Evolutionary conservation across 345 rosid species (phyloP).

Genomic region (Syzygium grande): DNA sequence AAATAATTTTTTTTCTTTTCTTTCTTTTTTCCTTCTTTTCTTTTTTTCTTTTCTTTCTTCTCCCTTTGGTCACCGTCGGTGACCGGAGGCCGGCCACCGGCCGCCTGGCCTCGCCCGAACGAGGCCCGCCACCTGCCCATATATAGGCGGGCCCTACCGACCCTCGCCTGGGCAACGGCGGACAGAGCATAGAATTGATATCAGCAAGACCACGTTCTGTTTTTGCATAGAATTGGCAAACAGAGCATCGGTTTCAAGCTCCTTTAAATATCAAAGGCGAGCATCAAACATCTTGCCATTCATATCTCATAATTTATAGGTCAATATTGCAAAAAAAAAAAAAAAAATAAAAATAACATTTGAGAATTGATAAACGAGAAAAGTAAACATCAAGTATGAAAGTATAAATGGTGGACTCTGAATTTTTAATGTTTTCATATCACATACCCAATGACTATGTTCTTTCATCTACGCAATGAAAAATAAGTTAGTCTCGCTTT

Average conservation of each 20-base stretch:
- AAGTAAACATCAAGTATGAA: background rate
- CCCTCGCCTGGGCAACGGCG: too few relatives aligned
- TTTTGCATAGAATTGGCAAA: background rate
- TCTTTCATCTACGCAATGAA: background rate
- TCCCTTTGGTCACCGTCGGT: too few relatives aligned
- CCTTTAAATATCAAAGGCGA: background rate
- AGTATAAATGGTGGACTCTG: background rate
- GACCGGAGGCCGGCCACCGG: too few relatives aligned
- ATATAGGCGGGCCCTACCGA: too few relatives aligned
- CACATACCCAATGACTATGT: background rate
- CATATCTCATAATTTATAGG: background rate
- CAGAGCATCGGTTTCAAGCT: background rate
- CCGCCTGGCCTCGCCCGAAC: too few relatives aligned
- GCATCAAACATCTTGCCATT: background rate
- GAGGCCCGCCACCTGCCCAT: too few relatives aligned
- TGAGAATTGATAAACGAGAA: background rate
- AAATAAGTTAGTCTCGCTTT: background rate
- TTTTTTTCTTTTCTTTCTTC: too few relatives aligned
- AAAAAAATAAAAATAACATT: background rate
- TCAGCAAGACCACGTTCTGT: background rate
- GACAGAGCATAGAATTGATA: too few relatives aligned
- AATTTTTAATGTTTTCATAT: background rate
- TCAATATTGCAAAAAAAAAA: background rate
- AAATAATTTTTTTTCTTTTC: too few relatives aligned
- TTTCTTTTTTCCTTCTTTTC: too few relatives aligned